phyloP scores from a whole-genome alignment of 495 filamentous ascomycete genomes.

The Aspergillus egyptiacus region DNA sequence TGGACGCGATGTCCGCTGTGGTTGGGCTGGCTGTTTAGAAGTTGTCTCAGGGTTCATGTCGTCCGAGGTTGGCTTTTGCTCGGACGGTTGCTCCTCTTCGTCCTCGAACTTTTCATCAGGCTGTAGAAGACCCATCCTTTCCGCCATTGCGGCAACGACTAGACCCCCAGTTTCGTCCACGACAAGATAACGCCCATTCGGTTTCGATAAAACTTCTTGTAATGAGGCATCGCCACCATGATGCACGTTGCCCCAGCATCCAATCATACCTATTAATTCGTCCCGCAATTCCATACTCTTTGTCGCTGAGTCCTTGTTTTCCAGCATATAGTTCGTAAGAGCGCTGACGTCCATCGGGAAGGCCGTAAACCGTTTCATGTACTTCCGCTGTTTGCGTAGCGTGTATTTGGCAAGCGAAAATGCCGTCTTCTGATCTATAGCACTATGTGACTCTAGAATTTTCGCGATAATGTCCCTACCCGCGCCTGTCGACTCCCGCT shows the following conservation, averaged over 20 bases:
- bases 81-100: slow-evolving; percentile 12
- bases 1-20: slow-evolving; percentile 13
- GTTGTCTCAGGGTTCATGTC: slow-evolving; percentile 6
- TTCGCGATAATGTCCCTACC: slow-evolving; percentile 86
- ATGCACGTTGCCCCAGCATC: slow-evolving; percentile 60
- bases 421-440: slow-evolving; percentile 85
- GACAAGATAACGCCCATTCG: slow-evolving; percentile 74
- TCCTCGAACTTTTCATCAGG: slow-evolving; percentile 36
- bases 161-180: slow-evolving; percentile 88
- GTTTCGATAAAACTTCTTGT: slow-evolving; percentile 28
- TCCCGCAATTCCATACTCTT: slow-evolving; percentile 86
- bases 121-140: slow-evolving; percentile 83
- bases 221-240: slow-evolving; percentile 33
- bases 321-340: slow-evolving; percentile 65
- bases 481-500: slow-evolving; percentile 66
- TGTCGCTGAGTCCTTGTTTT: slow-evolving; percentile 61
- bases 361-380: slow-evolving; percentile 77
- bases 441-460: slow-evolving; percentile 75
- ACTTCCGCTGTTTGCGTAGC: slow-evolving; percentile 88
- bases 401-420: slow-evolving; percentile 95
- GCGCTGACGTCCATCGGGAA: slow-evolving; percentile 72
- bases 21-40: neutral
- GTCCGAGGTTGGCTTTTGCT: neutral
- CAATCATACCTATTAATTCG: slow-evolving; percentile 71
- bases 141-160: slow-evolving; percentile 80